phyloP scores from a whole-genome alignment of 176 grass and related monocot genomes.

The Saccharum spontaneum region DNA sequence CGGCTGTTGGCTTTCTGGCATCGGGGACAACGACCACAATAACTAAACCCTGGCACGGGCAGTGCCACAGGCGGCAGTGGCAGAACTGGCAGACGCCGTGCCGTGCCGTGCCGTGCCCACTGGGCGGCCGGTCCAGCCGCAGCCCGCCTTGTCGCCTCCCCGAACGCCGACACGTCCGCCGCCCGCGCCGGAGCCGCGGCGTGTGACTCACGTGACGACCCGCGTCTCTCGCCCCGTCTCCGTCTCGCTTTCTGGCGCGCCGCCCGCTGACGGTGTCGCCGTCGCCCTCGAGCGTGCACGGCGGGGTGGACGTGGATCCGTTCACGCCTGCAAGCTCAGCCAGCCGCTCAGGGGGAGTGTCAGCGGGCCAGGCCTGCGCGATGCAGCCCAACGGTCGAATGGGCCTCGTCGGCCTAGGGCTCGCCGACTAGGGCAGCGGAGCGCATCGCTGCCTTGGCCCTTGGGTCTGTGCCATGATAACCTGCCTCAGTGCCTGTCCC shows the following conservation, averaged over 20 bases:
- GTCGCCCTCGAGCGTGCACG: too few relatives aligned
- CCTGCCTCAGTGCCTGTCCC: constrained; percentile 14
- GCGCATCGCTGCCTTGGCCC: background rate
- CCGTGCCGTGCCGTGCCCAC: background rate
- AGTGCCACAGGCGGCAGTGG: background rate
- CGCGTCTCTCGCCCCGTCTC: too few relatives aligned
- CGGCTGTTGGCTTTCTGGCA: too few relatives aligned
- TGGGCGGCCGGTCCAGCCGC: background rate
- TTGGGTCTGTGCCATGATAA: background rate
- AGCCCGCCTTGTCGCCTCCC: constrained; percentile 19
- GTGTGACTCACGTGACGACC: too few relatives aligned
- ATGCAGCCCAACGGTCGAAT: background rate
- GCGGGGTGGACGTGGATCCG: too few relatives aligned
- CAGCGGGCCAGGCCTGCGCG: background rate
- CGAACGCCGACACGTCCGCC: constrained; percentile 37
- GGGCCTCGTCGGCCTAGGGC: too few relatives aligned
- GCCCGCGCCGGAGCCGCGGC: background rate
- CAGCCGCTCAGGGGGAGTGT: too few relatives aligned
- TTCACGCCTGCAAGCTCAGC: too few relatives aligned
- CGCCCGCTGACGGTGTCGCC: too few relatives aligned
- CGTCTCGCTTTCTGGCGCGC: too few relatives aligned
- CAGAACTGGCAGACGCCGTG: background rate
- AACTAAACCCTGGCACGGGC: constrained; percentile 36
- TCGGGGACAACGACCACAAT: constrained; percentile 30
- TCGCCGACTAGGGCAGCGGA: too few relatives aligned